Evolutionary conservation across 495 filamentous ascomycete species (phyloP), one percentile per base, ranked within the genome.

Genomic region (Cetradonia linearis): DNA sequence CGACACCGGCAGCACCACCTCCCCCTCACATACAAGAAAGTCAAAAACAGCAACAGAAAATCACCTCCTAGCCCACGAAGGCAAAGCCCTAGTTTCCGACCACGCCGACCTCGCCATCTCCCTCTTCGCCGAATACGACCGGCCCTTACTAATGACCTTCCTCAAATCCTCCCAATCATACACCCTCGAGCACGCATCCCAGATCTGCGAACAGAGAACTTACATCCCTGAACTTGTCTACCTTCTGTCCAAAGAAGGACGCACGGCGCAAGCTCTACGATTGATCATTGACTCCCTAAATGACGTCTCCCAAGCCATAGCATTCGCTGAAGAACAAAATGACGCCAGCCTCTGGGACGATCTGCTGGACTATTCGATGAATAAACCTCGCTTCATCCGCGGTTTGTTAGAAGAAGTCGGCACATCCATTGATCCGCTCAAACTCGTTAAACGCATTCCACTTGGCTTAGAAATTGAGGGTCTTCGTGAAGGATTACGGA

Each of bases 271-370:
- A 34, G 93, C 93, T 0, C 77, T 98, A 10, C 88, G 84, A 65
- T 81, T 96, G 50, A 97, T 98, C 63, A 91, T 96, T 66, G 87
- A 91, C 61, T 83, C 86, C 10, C 77, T 98, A 7, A 82, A 82
- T 59, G 91, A 97, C 66, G 89, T 97, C 47, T 86, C 84, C 5
- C 87, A 90, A 60, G 93, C 93, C 49, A 97, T 98, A 63, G 79
- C 86, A 9, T 98, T 97, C 63, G 90, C 91, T 53, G 95, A 96
- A 71, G 84, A 89, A 50, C 91, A 96, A 69, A 81, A 91, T 60
- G 92, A 97, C 61, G 82, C 83, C 0, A 88, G 92, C 65, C 79
- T 98, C 0, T 98, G 93, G 93, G 86, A 95, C 63, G 93, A 98
- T 66, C 79, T 98, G 11, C 83, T 98, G 25, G 82, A 91, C 61